phyloP scores from a whole-genome alignment of 805 yeast species.

The Cyberlindnera euphorbiiphila region DNA sequence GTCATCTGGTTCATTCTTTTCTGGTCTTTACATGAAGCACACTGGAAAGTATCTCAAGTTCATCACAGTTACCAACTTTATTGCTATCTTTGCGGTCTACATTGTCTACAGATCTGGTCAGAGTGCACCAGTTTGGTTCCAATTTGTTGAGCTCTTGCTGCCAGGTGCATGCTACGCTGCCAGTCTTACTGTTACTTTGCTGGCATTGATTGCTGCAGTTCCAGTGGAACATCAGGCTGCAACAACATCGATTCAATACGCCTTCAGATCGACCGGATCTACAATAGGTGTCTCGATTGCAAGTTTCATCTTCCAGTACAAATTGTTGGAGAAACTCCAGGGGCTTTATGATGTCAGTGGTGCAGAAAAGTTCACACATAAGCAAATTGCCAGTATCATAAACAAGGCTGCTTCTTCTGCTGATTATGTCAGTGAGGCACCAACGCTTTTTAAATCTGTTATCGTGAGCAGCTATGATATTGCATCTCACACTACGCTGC shows the following conservation, averaged over 20 bases:
- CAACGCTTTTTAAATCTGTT: constrained; percentile 37
- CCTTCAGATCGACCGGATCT: constrained; percentile 84
- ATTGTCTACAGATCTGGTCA: constrained; percentile 29
- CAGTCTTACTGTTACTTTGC: constrained; percentile 63
- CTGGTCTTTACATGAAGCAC: constrained; percentile 62
- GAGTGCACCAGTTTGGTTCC: constrained; percentile 32
- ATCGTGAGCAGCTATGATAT: constrained; percentile 42
- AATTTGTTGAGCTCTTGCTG: constrained; percentile 42
- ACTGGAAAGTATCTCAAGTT: constrained; percentile 63
- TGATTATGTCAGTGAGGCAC: constrained; percentile 45
- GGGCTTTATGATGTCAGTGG: constrained; percentile 21
- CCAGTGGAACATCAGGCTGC: constrained; percentile 70
- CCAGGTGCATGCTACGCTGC: constrained; percentile 67
- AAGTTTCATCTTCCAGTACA: constrained; percentile 59
- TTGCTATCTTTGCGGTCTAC: constrained; percentile 45
- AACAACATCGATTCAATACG: constrained; percentile 86
- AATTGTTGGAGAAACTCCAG: constrained; percentile 33
- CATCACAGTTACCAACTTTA: constrained; percentile 38
- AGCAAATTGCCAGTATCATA: constrained; percentile 30
- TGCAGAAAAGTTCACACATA: constrained; percentile 14
- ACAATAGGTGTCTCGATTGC: constrained; percentile 74
- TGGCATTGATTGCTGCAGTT: constrained; percentile 76
- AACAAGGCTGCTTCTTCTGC: constrained; percentile 46
- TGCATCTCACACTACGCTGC: constrained; percentile 49
- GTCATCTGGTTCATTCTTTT: constrained; percentile 59